phyloP scores from a whole-genome alignment of 805 yeast genomes.

The Cyberlindnera maritima region DNA sequence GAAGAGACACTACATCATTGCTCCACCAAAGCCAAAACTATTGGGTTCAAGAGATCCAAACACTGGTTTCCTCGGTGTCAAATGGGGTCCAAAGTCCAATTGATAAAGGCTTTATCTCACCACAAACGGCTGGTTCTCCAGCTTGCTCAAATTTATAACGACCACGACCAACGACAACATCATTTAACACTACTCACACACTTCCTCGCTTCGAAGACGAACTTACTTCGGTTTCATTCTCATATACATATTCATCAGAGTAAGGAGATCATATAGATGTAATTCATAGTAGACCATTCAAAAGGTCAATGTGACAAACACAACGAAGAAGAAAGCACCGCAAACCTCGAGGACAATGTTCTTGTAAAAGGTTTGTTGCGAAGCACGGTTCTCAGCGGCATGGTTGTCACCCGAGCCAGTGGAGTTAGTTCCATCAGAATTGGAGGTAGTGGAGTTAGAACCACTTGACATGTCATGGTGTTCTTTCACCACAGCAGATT shows the following conservation, averaged over 20 bases:
- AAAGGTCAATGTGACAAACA: not conserved
- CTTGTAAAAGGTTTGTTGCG: slow-evolving; percentile 9
- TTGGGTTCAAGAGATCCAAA: slow-evolving; percentile 34
- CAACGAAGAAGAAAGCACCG: slow-evolving; percentile 9
- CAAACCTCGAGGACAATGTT: slow-evolving; percentile 6
- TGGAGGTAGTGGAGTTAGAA: not conserved
- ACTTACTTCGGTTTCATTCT: too few species aligned
- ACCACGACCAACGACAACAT: slow-evolving; percentile 5
- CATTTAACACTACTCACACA: not conserved
- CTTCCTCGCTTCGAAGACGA: too few species aligned
- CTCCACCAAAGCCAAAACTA: slow-evolving; percentile 53
- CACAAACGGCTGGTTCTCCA: too few species aligned
- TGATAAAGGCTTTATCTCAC: too few species aligned
- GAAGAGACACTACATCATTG: slow-evolving; percentile 64
- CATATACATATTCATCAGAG: not conserved
- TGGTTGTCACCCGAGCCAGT: too few species aligned
- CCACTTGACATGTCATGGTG: not conserved
- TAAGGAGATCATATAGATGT: too few species aligned
- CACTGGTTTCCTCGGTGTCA: slow-evolving; percentile 72
- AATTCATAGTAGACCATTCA: not conserved
- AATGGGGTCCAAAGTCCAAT: slow-evolving; percentile 80
- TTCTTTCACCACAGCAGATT: not conserved
- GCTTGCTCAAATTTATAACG: too few species aligned
- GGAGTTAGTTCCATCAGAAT: not conserved
- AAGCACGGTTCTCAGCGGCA: slow-evolving; percentile 10